Evolutionary conservation across 2,329 filamentous ascomycete species (phyloP), one percentile per base, ranked within the genome.

Genomic region (Simplicillium sp.): DNA sequence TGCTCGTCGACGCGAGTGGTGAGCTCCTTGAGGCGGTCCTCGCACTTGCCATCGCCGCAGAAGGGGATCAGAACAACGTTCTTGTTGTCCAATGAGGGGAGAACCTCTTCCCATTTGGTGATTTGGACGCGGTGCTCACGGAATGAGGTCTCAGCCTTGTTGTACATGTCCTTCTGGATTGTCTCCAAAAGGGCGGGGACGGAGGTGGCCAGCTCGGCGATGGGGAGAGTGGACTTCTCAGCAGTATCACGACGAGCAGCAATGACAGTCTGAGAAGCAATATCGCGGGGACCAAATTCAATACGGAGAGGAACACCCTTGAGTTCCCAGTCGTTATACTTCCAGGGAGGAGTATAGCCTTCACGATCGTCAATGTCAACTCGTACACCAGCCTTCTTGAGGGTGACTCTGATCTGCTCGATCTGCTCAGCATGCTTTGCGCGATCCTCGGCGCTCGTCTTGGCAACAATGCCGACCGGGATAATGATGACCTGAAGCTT

Each of bases 261-360:
- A 48, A 83, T 87, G 51, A 97, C 83, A 34, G 89, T 84, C 43
- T 84, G 77, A 59, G 89, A 87, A 48, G 85, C 87, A 11, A 84
- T 82, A 58, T 97, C 92, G 66, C 94, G 94, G 54, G 92, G 90
- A 6, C 94, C 94, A 57, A 95, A 95, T 64, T 98, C 92, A 44
- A 98, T 75, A 44, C 92, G 84, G 31, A 98, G 77, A 36, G 94
- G 92, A 34, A 97, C 84, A 59, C 94, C 92, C 67, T 90, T 94
- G 53, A 97, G 75, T 64, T 98, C 94, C 87, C 88, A 96, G 66
- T 98, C 89, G 66, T 94, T 94, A 73, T 98, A 98, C 66, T 98
- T 98, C 82, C 85, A 97, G 49, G 87, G 88, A 32, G 92, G 89
- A 45, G 88, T 79, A 80, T 97, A 95, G 50, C 84, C 85, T 39